phyloP scores from a whole-genome alignment of 805 yeast species.

The Candida montana region DNA sequence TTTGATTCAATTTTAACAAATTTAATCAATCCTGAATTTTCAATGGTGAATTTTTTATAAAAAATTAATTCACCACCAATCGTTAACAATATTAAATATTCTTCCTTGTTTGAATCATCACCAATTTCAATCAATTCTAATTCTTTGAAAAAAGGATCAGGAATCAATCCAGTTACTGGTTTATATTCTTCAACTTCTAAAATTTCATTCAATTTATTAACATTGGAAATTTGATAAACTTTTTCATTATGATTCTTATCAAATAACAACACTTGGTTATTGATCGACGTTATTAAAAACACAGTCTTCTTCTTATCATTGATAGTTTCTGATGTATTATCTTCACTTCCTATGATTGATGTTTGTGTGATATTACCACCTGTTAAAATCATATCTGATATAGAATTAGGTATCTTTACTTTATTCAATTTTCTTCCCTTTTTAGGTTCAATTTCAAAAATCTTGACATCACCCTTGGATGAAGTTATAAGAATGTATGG shows the following conservation, averaged over 20 bases:
- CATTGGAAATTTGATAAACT: conserved; percentile 33
- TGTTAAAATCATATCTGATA: conserved; percentile 51
- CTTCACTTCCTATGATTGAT: conserved; percentile 19
- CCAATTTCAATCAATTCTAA: conserved; percentile 62
- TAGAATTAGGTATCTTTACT: conserved; percentile 30
- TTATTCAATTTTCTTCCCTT: conserved; percentile 30
- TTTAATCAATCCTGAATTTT: conserved; percentile 34
- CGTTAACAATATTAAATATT: conserved; percentile 65
- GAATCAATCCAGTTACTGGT: conserved; percentile 37
- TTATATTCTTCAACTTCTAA: conserved; percentile 30
- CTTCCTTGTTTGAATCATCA: conserved; percentile 46
- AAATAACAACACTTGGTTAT: conserved; percentile 64
- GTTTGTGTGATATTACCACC: conserved; percentile 57
- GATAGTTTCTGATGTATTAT: conserved; percentile 21
- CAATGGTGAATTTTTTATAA: conserved; percentile 51
- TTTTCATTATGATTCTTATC: conserved; percentile 42
- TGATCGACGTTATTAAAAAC: conserved; percentile 70
- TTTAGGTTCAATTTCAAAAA: conserved; percentile 39
- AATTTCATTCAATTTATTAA: conserved; percentile 34
- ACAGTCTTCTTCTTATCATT: conserved; percentile 30
- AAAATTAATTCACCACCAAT: conserved; percentile 75
- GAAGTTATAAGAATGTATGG: conserved; percentile 59
- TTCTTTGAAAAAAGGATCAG: conserved; percentile 73
- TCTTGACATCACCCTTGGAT: conserved; percentile 64
- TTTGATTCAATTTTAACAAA: conserved; percentile 36